Evolutionary conservation across 2,329 filamentous ascomycete species (phyloP).

Genomic region (Aspergillus cejpii): DNA sequence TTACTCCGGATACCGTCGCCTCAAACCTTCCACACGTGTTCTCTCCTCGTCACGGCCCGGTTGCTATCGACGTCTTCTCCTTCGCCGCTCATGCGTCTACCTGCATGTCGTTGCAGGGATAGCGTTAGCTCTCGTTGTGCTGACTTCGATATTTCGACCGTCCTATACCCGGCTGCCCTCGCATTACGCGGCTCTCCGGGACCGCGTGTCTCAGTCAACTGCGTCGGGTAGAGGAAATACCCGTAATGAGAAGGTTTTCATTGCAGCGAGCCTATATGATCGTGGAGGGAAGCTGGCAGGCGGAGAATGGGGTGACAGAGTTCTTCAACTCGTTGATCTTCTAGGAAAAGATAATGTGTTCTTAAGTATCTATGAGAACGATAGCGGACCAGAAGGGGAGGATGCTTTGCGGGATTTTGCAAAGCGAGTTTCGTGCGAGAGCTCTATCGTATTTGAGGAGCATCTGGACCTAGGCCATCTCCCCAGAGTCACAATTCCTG

Average conservation of each 20-base stretch:
- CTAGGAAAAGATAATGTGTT: conserved; percentile 63
- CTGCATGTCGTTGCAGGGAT: conserved; percentile 23
- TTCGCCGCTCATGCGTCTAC: conserved; percentile 30
- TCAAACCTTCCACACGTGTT: conserved; percentile 24
- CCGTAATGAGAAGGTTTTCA: conserved; percentile 61
- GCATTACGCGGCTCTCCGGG: conserved; percentile 44
- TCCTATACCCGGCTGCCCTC: conserved; percentile 51
- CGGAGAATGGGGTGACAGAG: conserved; percentile 57
- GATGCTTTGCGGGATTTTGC: conserved; percentile 51
- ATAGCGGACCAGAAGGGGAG: conserved; percentile 53
- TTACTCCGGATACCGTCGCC: conserved; percentile 27
- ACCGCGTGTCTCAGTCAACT: conserved; percentile 27
- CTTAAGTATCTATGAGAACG: conserved; percentile 67
- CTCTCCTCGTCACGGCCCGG: conserved; percentile 20
- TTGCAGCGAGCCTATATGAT: conserved; percentile 66
- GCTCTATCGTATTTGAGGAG: conserved; percentile 54
- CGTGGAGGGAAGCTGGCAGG: conserved; percentile 52
- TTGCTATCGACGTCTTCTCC: conserved; percentile 24
- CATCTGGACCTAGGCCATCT: conserved; percentile 53
- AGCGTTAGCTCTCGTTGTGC: conserved; percentile 30
- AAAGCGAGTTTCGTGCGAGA: conserved; percentile 44
- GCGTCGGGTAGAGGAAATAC: conserved; percentile 45
- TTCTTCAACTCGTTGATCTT: conserved; percentile 58
- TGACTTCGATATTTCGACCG: conserved; percentile 47
- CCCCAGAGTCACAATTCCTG: conserved; percentile 55